A percentile compares a stretch with the other conserved stretches of the same genome.
phyloP scores from a whole-genome alignment of 768 basidiomycete genomes.

The Tulasnella sp. region DNA sequence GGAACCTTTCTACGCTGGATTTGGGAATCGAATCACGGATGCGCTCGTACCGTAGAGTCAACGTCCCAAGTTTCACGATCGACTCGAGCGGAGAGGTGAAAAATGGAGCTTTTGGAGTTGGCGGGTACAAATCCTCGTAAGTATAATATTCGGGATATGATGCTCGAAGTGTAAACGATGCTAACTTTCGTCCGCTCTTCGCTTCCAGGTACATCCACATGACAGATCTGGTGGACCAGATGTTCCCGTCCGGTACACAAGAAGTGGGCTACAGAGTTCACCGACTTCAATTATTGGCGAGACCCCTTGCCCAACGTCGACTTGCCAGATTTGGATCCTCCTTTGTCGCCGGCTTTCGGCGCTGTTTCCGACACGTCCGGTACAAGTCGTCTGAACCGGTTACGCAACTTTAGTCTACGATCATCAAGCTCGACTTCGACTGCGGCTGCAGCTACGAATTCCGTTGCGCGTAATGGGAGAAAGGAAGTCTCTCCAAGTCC shows the following conservation, averaged over 20 bases:
- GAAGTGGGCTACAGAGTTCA: conserved; percentile 82
- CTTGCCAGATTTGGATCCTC: conserved; percentile 69
- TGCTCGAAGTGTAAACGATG: too few relatives aligned
- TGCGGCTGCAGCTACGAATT: conserved; percentile 22
- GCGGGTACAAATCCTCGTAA: not conserved
- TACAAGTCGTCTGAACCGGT: conserved; percentile 25
- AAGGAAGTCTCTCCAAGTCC: conserved; percentile 4
- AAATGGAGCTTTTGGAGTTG: not conserved
- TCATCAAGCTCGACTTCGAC: conserved; percentile 29
- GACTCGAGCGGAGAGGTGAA: not conserved
- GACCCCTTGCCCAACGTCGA: conserved; percentile 65
- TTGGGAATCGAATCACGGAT: not conserved
- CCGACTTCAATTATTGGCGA: conserved; percentile 97
- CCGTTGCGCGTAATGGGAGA: conserved; percentile 15
- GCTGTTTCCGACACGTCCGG: conserved; percentile 75
- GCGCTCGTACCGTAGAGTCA: not conserved
- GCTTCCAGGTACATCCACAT: conserved; percentile 35
- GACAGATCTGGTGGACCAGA: conserved; percentile 99
- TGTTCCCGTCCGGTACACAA: conserved; percentile 95
- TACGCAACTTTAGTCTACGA: conserved; percentile 17
- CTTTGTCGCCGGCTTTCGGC: conserved; percentile 75
- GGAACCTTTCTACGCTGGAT: not conserved
- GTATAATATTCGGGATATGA: too few relatives aligned
- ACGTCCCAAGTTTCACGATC: not conserved
- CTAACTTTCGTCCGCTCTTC: not conserved